Conservation (phyloP, 352 stramenopile species). For the Pythium guiyangense region DNA sequence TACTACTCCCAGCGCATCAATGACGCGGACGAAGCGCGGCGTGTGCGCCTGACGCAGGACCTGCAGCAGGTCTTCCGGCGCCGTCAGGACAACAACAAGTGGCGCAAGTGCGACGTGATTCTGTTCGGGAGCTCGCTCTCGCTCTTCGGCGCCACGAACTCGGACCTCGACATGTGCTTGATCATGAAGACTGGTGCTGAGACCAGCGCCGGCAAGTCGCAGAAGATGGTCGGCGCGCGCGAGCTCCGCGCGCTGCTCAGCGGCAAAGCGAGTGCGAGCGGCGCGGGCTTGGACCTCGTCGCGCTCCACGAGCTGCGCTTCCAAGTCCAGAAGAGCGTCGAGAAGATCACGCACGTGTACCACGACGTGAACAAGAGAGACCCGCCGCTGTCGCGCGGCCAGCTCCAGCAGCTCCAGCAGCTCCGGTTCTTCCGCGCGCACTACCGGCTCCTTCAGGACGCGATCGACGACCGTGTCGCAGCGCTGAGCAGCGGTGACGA, state of each 20-base stretch:
- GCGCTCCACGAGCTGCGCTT: conserved; percentile 34
- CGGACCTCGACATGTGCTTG: conserved; percentile 77
- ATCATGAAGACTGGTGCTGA: conserved; percentile 18
- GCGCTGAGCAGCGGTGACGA: conserved; percentile 10
- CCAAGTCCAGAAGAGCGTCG: conserved; percentile 43
- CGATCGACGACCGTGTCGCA: conserved; percentile 23
- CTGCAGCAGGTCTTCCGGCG: conserved; percentile 39
- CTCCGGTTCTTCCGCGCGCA: conserved; percentile 44
- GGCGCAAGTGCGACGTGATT: conserved; percentile 41
- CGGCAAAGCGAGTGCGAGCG: conserved; percentile 11
- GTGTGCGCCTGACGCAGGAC: conserved; percentile 30
- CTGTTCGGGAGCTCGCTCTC: conserved; percentile 80
- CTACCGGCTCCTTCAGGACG: conserved; percentile 24
- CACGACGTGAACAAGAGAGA: conserved; percentile 26
- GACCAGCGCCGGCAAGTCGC: not conserved
- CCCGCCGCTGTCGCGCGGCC: not conserved
- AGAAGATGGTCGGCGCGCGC: conserved; percentile 20
- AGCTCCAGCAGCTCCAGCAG: conserved; percentile 27
- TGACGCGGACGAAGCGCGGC: conserved; percentile 35
- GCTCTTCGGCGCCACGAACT: conserved; percentile 62
- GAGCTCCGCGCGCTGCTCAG: conserved; percentile 43
- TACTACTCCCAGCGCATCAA: conserved; percentile 40
- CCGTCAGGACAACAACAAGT: conserved; percentile 47
- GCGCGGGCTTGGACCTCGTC: conserved; percentile 18
- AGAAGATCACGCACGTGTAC: conserved; percentile 34